Conservation (phyloP, 2,329 filamentous ascomycete species). For the Colletotrichum shisoi region DNA sequence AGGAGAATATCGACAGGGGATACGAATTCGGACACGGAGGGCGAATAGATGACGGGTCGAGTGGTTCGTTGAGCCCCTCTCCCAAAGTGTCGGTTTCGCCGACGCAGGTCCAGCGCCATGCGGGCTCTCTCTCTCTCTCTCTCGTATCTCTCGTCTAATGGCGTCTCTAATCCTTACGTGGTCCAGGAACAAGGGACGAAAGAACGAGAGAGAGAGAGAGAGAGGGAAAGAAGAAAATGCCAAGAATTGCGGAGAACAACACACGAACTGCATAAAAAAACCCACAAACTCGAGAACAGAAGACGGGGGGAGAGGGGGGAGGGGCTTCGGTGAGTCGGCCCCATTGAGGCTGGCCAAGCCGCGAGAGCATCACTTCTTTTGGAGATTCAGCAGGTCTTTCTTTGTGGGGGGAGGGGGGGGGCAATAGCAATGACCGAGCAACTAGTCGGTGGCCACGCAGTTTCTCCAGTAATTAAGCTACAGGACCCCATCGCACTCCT, state of each 20-base stretch:
- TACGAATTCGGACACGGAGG: conserved; percentile 3
- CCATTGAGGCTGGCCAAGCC: too few species aligned
- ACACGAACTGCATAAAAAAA: too few species aligned
- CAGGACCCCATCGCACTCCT: background rate
- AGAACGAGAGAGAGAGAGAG: background rate
- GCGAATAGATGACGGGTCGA: background rate
- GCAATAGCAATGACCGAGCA: background rate
- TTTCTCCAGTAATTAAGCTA: conserved; percentile 22
- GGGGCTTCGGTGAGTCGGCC: too few species aligned
- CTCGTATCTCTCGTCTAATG: background rate
- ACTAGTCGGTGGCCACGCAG: background rate
- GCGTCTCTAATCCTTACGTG: background rate
- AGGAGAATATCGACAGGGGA: background rate
- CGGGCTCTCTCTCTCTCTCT: background rate
- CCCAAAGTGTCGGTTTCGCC: conserved; percentile 29
- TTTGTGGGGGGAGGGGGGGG: too few species aligned
- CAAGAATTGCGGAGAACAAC: background rate
- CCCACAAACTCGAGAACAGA: too few species aligned
- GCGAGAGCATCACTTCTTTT: too few species aligned
- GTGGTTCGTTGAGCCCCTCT: background rate
- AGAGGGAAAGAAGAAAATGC: background rate
- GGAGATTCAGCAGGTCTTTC: too few species aligned
- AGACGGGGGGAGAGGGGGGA: too few species aligned
- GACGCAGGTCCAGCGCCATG: conserved; percentile 3
- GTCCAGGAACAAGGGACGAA: background rate